A percentile compares a stretch with the other conserved stretches of the same genome.
phyloP scores from a whole-genome alignment of 2,329 filamentous ascomycete species.

The Ascochyta rabiei region DNA sequence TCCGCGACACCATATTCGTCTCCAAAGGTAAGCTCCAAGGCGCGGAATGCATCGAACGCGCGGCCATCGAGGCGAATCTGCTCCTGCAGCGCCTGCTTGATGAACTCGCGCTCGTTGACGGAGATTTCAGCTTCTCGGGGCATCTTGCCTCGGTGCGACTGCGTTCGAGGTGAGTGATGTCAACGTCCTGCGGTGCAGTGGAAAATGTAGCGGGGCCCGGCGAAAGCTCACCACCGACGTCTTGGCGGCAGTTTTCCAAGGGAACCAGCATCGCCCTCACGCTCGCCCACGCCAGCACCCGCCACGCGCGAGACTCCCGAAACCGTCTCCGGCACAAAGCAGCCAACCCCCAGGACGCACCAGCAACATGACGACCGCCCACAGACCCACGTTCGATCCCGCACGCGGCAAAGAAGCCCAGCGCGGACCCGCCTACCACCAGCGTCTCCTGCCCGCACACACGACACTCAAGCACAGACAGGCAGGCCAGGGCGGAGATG shows the following conservation, averaged over 20 bases:
- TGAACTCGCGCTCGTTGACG: constrained; percentile 84
- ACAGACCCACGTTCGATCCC: constrained; percentile 94
- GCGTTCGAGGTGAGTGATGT: constrained; percentile 11
- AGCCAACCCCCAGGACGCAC: background rate
- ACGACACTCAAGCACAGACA: constrained; percentile 84
- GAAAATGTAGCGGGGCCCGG: constrained; percentile 37
- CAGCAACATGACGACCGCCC: constrained; percentile 59
- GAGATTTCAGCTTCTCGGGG: constrained; percentile 92
- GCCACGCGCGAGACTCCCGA: constrained; percentile 41
- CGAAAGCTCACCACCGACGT: constrained; percentile 23
- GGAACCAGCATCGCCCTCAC: constrained; percentile 16
- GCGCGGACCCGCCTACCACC: constrained; percentile 92
- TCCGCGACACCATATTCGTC: constrained; percentile 91
- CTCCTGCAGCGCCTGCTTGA: constrained; percentile 80
- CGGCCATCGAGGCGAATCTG: constrained; percentile 85
- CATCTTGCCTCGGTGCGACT: constrained; percentile 61
- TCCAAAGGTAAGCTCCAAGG: constrained; percentile 79
- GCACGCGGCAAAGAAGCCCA: constrained; percentile 94
- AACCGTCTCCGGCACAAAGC: constrained; percentile 10
- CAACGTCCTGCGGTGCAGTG: background rate
- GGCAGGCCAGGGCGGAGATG: constrained; percentile 86
- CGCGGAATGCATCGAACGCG: constrained; percentile 77
- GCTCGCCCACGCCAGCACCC: constrained; percentile 9
- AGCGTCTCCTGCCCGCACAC: constrained; percentile 91
- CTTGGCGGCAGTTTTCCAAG: constrained; percentile 21